phyloP scores from a whole-genome alignment of 1,284 basidiomycete species.

The Rugosomyces carneus region DNA sequence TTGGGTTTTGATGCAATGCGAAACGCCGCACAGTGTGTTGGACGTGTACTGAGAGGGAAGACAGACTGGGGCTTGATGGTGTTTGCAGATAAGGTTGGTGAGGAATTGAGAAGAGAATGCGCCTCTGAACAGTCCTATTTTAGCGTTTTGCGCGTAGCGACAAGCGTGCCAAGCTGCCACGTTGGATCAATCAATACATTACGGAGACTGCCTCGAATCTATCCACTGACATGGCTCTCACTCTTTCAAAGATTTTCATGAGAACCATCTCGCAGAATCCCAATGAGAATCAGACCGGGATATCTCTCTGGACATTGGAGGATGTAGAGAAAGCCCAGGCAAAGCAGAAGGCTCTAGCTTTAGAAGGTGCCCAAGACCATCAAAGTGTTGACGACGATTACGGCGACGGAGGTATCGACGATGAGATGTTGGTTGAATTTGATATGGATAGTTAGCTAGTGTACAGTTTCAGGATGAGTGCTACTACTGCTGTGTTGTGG shows the following conservation, averaged over 20 bases:
- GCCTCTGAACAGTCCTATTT: constrained; percentile 3
- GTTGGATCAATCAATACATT: constrained; percentile 99
- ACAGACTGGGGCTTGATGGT: constrained; percentile 99
- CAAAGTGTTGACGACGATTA: constrained; percentile 50
- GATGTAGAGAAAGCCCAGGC: constrained; percentile 79
- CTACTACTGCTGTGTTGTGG: background rate
- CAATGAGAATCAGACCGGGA: constrained; percentile 90
- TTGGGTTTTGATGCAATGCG: constrained; percentile 99
- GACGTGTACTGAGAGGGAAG: constrained; percentile 95
- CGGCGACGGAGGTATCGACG: constrained; percentile 69
- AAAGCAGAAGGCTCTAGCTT: constrained; percentile 60
- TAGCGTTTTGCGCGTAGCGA: constrained; percentile 96
- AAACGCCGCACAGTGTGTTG: constrained; percentile 98
- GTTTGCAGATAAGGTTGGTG: constrained; percentile 93
- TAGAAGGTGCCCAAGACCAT: constrained; percentile 24
- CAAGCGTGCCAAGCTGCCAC: constrained; percentile 94
- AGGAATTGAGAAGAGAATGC: background rate
- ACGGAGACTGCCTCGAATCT: constrained; percentile 96
- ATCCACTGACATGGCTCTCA: constrained; percentile 98
- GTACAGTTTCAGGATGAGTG: background rate
- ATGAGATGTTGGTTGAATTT: constrained; percentile 57
- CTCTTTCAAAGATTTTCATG: constrained; percentile 95
- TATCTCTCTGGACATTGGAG: constrained; percentile 91
- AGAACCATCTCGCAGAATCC: constrained; percentile 96
- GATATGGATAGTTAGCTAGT: constrained; percentile 33